Evolutionary conservation across 2,329 filamentous ascomycete species (phyloP).

Genomic region (Penicillium sp.): DNA sequence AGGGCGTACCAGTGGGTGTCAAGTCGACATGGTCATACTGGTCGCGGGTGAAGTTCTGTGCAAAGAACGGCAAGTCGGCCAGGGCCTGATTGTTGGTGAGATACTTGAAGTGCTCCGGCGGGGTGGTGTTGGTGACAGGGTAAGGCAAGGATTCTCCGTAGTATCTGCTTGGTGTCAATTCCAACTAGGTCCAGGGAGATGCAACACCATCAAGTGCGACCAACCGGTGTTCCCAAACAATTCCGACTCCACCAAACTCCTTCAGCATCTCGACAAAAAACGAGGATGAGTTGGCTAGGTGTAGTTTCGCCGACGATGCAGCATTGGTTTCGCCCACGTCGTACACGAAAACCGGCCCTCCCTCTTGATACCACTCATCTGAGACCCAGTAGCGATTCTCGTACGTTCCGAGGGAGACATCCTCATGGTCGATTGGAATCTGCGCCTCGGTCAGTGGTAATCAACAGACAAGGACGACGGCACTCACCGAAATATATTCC

Average conservation of each 20-base stretch:
- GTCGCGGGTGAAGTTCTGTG: slow-evolving; percentile 38
- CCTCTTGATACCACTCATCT: slow-evolving; percentile 54
- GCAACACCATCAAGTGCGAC: slow-evolving; percentile 3
- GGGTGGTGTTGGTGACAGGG: slow-evolving; percentile 35
- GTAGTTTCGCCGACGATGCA: slow-evolving; percentile 39
- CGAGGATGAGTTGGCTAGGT: slow-evolving; percentile 30
- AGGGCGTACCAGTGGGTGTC: slow-evolving; percentile 42
- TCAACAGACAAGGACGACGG: background rate
- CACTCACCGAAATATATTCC: slow-evolving; percentile 13
- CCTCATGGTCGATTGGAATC: slow-evolving; percentile 36
- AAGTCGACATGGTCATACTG: slow-evolving; percentile 35
- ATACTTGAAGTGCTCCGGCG: slow-evolving; percentile 42
- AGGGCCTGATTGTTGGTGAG: slow-evolving; percentile 46
- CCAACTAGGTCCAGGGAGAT: background rate
- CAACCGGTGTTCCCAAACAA: slow-evolving; percentile 46
- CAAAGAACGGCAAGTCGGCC: slow-evolving; percentile 47
- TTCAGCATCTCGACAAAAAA: slow-evolving; percentile 34
- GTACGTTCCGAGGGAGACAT: slow-evolving; percentile 48
- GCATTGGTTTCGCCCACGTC: slow-evolving; percentile 49
- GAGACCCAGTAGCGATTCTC: slow-evolving; percentile 57
- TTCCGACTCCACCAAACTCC: slow-evolving; percentile 40
- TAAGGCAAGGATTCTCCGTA: slow-evolving; percentile 44
- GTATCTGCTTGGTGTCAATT: slow-evolving; percentile 32
- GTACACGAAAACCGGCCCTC: slow-evolving; percentile 54
- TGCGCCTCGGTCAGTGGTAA: slow-evolving; percentile 7